Evolutionary conservation across 169 alveolate species (phyloP).

Genomic region (Eimeria zaria): DNA sequence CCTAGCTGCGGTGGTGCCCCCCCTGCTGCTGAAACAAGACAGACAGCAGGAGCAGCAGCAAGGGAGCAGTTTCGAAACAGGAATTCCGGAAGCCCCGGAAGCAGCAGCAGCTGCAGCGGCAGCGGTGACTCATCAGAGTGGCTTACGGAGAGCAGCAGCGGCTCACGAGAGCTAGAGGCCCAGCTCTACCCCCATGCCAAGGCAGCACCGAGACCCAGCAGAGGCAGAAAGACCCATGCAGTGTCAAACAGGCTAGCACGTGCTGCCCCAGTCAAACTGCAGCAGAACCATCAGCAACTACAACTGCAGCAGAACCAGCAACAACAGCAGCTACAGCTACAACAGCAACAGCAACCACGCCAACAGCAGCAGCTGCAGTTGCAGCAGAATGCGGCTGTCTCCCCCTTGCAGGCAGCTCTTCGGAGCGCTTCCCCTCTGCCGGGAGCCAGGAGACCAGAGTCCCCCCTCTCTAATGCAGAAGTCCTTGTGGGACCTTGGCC

Average conservation of each 20-base stretch:
- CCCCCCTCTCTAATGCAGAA: neutral
- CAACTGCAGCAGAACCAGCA: neutral
- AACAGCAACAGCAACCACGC: constrained; percentile 1
- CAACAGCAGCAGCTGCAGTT: constrained; percentile 51
- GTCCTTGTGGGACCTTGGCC: neutral
- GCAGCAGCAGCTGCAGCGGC: constrained; percentile 75
- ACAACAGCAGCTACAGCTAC: constrained; percentile 7
- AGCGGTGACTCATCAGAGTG: constrained; percentile 32
- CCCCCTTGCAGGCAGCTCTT: constrained; percentile 2
- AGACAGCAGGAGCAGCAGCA: constrained; percentile 4
- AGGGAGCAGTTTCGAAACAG: constrained; percentile 18
- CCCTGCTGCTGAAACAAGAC: neutral
- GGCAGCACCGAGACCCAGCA: constrained; percentile 22
- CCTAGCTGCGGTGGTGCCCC: neutral
- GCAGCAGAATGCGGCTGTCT: neutral
- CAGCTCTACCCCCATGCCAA: neutral
- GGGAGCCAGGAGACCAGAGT: neutral
- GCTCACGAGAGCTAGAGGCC: neutral
- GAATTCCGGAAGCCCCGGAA: neutral
- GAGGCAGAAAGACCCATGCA: constrained; percentile 17
- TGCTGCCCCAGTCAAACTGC: neutral
- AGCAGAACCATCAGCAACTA: neutral
- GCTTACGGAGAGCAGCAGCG: constrained; percentile 1
- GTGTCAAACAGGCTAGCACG: neutral
- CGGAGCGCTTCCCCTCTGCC: constrained; percentile 51